Conservation (phyloP, 257 asterid species). For the Solanum ahanhuiri region DNA sequence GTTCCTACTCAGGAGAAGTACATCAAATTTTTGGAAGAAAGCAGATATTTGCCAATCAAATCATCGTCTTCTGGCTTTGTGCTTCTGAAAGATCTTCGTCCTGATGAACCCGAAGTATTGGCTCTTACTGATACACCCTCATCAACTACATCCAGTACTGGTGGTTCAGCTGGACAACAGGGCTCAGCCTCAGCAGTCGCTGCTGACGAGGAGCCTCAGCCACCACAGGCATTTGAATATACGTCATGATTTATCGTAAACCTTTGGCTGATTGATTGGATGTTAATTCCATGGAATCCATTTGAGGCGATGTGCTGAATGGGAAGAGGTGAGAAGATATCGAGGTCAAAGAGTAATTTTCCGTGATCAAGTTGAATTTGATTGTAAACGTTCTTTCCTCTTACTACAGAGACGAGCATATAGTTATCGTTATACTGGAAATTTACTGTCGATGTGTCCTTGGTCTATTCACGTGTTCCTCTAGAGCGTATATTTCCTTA, state of each 20-base stretch:
- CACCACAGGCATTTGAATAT: constrained; percentile 90
- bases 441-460: not conserved
- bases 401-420: not conserved
- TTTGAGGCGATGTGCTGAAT: not conserved
- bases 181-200: constrained; percentile 61
- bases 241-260: constrained; percentile 21
- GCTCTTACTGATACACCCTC: constrained; percentile 76
- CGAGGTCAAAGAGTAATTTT: not conserved
- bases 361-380: not conserved
- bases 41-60: constrained; percentile 83
- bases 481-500: not conserved
- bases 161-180: constrained; percentile 48
- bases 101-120: constrained; percentile 67
- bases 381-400: not conserved
- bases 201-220: constrained; percentile 85
- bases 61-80: constrained; percentile 85
- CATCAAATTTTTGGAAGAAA: constrained; percentile 60
- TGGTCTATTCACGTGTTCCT: not conserved
- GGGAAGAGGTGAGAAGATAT: not conserved
- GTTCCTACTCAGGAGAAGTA: constrained; percentile 78
- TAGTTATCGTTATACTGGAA: not conserved
- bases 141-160: constrained; percentile 26
- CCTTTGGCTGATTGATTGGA: not conserved
- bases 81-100: constrained; percentile 69
- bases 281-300: not conserved